These are phyloP conservation scores for Saccharomyces pastorianus DNA, from an alignment of 1,139 yeast species.

Conservation along the genomic window DNA sequence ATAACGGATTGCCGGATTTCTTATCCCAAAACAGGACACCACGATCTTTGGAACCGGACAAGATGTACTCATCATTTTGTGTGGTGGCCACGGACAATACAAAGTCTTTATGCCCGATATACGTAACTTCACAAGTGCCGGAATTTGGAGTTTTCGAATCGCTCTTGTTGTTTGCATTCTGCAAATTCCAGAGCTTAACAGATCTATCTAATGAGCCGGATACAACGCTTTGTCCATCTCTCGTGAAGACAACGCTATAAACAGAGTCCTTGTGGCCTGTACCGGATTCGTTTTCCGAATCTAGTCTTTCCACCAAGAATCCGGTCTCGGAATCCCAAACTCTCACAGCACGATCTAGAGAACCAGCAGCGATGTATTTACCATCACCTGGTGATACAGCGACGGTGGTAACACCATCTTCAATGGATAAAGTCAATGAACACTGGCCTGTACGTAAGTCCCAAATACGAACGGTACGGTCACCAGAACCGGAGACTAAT, in stretches of 20 bases:
- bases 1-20: slow-evolving; percentile 79
- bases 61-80: slow-evolving; percentile 83
- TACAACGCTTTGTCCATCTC: slow-evolving; percentile 85
- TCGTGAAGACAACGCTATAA: slow-evolving; percentile 88
- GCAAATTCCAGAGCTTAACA: slow-evolving; percentile 88
- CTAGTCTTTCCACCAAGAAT: slow-evolving; percentile 83
- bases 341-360: slow-evolving; percentile 88
- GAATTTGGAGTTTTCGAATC: slow-evolving; percentile 27
- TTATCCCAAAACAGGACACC: slow-evolving; percentile 98
- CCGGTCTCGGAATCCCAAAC: slow-evolving; percentile 98
- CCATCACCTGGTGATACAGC: slow-evolving; percentile 92
- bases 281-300: slow-evolving; percentile 76
- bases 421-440: slow-evolving; percentile 79
- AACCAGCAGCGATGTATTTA: slow-evolving; percentile 89
- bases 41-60: slow-evolving; percentile 94
- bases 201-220: slow-evolving; percentile 95
- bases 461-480: slow-evolving; percentile 95
- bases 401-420: slow-evolving; percentile 96
- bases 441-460: slow-evolving; percentile 89
- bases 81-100: slow-evolving; percentile 91
- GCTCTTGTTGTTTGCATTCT: slow-evolving; percentile 36
- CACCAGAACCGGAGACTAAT: slow-evolving; percentile 93
- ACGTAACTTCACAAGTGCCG: slow-evolving; percentile 81
- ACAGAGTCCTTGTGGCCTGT: slow-evolving; percentile 97
- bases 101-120: slow-evolving; percentile 93